phyloP scores from a whole-genome alignment of 2,329 filamentous ascomycete genomes.

The Colletotrichum limetticola region DNA sequence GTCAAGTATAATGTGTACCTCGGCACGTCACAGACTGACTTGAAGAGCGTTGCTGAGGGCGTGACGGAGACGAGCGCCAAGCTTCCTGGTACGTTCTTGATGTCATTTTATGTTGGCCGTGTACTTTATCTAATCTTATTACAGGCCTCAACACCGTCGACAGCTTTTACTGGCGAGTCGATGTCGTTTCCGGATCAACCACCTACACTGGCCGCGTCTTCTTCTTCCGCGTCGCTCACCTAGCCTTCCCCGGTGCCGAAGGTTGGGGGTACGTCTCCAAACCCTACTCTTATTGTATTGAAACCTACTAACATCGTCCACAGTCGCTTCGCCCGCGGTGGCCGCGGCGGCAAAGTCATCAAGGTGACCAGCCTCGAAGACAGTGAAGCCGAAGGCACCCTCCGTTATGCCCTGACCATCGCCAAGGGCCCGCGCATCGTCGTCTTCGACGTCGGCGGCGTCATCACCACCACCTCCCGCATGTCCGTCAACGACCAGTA shows the following conservation, averaged over 20 bases:
- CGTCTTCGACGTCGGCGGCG: conserved; percentile 58
- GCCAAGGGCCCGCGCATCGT: conserved; percentile 55
- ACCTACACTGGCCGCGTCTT: conserved; percentile 41
- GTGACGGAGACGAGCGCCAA: conserved; percentile 20
- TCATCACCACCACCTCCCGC: conserved; percentile 57
- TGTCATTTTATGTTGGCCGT: rapidly evolving
- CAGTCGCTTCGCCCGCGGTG: conserved; percentile 46
- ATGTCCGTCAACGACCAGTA: conserved; percentile 56
- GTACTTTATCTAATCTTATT: neutral
- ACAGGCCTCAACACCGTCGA: conserved; percentile 38
- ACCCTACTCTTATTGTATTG: rapidly evolving
- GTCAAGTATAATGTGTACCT: conserved; percentile 43
- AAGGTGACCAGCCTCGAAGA: conserved; percentile 50
- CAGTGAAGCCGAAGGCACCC: conserved; percentile 43
- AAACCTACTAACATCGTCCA: neutral
- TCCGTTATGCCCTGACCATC: conserved; percentile 50
- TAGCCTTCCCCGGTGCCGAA: conserved; percentile 51
- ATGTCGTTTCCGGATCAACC: conserved; percentile 37
- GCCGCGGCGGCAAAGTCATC: conserved; percentile 47
- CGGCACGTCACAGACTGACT: conserved; percentile 31
- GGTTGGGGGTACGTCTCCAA: conserved; percentile 43
- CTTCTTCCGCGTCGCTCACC: conserved; percentile 44
- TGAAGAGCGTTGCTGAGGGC: conserved; percentile 35
- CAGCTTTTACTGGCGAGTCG: conserved; percentile 46
- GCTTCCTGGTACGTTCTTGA: conserved; percentile 9